Evolutionary conservation across 768 basidiomycete genomes (phyloP).

Genomic region (Lactarius quietus): DNA sequence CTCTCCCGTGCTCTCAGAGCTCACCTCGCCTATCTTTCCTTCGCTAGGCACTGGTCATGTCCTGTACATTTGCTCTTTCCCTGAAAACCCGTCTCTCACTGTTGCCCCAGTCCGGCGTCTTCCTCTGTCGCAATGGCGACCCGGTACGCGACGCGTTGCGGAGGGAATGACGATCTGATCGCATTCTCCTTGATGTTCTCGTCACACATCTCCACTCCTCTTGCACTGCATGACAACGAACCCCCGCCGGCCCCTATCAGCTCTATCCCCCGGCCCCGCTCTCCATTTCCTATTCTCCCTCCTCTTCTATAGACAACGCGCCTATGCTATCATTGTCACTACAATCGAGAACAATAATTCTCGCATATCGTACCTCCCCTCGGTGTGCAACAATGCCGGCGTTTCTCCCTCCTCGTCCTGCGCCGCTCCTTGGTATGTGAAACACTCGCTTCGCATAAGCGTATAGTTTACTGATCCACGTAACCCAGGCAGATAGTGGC

Average conservation of each 20-base stretch:
- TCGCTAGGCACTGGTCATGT: not conserved
- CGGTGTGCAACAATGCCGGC: conserved; percentile 18
- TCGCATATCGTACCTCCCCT: conserved; percentile 24
- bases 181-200: conserved; percentile 15
- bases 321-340: conserved; percentile 10
- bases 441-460: not conserved
- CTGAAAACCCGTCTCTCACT: not conserved
- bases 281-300: conserved; percentile 7
- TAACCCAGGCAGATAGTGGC: conserved; percentile 21
- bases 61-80: not conserved
- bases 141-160: not conserved
- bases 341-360: conserved; percentile 24
- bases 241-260: conserved; percentile 1
- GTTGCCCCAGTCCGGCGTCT: not conserved
- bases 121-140: conserved; percentile 25
- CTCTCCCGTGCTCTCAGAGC: not conserved
- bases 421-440: conserved; percentile 18
- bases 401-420: conserved; percentile 1
- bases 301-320: not conserved
- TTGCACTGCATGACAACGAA: conserved; percentile 21
- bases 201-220: conserved; percentile 5
- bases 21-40: not conserved
- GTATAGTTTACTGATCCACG: conserved; percentile 10
- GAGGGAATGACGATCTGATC: conserved; percentile 7
- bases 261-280: conserved; percentile 2